Percentiles rank a stretch among this genome's conserved stretches.
These are phyloP conservation scores for Cryphonectria nitschkei DNA, from an alignment of 2,329 filamentous ascomycete genomes.

Conservation along the genomic window DNA sequence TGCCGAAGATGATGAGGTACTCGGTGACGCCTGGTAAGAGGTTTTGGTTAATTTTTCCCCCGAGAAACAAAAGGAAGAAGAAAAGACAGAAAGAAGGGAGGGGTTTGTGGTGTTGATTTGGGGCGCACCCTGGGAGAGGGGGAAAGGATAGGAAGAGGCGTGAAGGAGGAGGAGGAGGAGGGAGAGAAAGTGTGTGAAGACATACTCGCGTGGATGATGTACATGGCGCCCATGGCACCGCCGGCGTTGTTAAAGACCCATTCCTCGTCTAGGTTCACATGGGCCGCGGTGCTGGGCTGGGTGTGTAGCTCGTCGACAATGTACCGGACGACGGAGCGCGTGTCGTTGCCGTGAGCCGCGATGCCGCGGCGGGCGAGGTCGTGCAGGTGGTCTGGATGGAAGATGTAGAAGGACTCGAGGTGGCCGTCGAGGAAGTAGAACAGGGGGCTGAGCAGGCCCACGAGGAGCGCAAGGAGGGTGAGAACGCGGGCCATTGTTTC, in stretches of 20 bases:
- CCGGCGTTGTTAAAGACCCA: constrained; percentile 94
- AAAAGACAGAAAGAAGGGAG: background rate
- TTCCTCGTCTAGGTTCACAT: constrained; percentile 74
- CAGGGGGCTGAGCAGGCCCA: constrained; percentile 58
- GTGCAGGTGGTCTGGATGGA: constrained; percentile 69
- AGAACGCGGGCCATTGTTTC: constrained; percentile 42
- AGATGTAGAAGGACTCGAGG: constrained; percentile 73
- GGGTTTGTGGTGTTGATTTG: constrained; percentile 10
- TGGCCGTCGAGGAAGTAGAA: constrained; percentile 62
- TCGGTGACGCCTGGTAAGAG: constrained; percentile 69
- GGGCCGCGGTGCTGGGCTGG: constrained; percentile 50
- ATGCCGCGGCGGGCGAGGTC: constrained; percentile 70
- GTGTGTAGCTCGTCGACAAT: constrained; percentile 70
- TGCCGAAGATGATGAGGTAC: constrained; percentile 88
- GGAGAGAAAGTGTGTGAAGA: background rate
- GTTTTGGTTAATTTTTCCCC: background rate
- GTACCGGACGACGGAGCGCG: constrained; percentile 66
- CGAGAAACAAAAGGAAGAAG: too few relatives aligned
- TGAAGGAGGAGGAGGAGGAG: background rate
- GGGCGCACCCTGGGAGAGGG: background rate
- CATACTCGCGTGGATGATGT: constrained; percentile 83
- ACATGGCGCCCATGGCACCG: constrained; percentile 91
- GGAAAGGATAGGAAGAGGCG: background rate
- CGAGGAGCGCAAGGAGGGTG: constrained; percentile 54
- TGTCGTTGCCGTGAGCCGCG: constrained; percentile 74